A percentile compares a stretch with the other conserved stretches of the same genome.
These are phyloP conservation scores for Singerocomus inundabilis DNA, from an alignment of 1,284 basidiomycete species.

Conservation along the genomic window DNA sequence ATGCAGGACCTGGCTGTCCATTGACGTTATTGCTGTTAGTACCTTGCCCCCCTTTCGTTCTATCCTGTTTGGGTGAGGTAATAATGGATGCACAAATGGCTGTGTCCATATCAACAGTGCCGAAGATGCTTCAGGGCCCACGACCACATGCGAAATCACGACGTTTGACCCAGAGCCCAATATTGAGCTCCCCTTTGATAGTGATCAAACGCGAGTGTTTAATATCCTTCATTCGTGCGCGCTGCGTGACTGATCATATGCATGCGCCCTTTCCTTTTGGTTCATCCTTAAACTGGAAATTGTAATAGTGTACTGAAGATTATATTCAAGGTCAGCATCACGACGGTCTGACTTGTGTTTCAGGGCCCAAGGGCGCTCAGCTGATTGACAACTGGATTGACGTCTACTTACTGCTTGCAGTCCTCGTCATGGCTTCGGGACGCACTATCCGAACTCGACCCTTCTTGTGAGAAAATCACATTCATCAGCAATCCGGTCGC, in stretches of 20 bases:
- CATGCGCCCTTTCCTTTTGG: not conserved
- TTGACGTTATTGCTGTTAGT: slow-evolving; percentile 79
- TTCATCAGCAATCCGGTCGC: slow-evolving; percentile 73
- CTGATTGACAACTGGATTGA: not conserved
- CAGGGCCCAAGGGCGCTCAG: not conserved
- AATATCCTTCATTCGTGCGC: not conserved
- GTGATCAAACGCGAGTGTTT: slow-evolving; percentile 56
- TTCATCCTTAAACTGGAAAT: not conserved
- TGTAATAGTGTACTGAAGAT: slow-evolving; percentile 67
- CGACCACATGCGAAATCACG: slow-evolving; percentile 84
- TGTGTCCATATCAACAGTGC: slow-evolving; percentile 49
- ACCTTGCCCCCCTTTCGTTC: slow-evolving; percentile 1
- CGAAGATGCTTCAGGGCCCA: slow-evolving; percentile 81
- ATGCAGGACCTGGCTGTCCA: slow-evolving; percentile 77
- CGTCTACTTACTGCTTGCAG: slow-evolving; percentile 2
- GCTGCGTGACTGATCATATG: slow-evolving; percentile 9
- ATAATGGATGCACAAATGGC: slow-evolving; percentile 3
- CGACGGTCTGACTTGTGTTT: not conserved
- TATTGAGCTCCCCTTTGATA: slow-evolving; percentile 78
- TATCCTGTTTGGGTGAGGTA: slow-evolving; percentile 1
- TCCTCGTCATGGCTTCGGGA: slow-evolving; percentile 86
- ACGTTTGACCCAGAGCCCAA: slow-evolving; percentile 84
- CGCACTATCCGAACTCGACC: slow-evolving; percentile 86
- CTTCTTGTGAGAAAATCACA: slow-evolving; percentile 78
- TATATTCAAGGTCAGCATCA: slow-evolving; percentile 72